These are phyloP conservation scores for Pseudonectria foliicola DNA, from an alignment of 2,329 filamentous ascomycete genomes.

Conservation along the genomic window DNA sequence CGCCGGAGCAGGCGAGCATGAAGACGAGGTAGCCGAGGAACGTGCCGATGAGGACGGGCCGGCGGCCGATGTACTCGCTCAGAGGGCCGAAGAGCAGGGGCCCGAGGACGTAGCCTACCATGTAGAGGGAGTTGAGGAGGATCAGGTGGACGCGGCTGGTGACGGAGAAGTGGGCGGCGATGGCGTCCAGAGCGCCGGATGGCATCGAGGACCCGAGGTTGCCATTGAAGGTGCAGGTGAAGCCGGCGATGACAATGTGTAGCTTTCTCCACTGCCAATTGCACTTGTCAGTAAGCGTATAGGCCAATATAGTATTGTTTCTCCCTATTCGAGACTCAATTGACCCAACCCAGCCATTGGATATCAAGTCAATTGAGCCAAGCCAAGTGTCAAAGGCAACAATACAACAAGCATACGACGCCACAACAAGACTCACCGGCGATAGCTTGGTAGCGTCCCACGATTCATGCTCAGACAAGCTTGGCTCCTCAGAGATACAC, in stretches of 20 bases:
- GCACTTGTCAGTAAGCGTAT: constrained; percentile 3
- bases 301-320: too few relatives aligned
- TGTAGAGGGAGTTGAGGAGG: constrained; percentile 30
- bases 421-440: constrained; percentile 10
- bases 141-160: constrained; percentile 20
- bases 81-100: constrained; percentile 28
- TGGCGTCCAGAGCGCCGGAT: constrained; percentile 29
- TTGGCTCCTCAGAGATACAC: constrained; percentile 13
- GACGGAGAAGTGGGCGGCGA: constrained; percentile 23
- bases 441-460: constrained; percentile 26
- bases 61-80: constrained; percentile 28
- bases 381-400: too few relatives aligned
- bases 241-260: constrained; percentile 28
- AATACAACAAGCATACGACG: not conserved
- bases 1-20: constrained; percentile 30
- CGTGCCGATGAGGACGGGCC: constrained; percentile 26
- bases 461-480: constrained; percentile 12
- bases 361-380: too few relatives aligned
- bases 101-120: constrained; percentile 29
- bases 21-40: constrained; percentile 28
- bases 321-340: too few relatives aligned
- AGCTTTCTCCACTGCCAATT: constrained; percentile 22
- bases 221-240: constrained; percentile 30
- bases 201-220: constrained; percentile 31
- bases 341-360: too few relatives aligned